Evolutionary conservation across 768 basidiomycete species (phyloP), one percentile per base, ranked within the genome.

Genomic region (Saitozyma sp.): DNA sequence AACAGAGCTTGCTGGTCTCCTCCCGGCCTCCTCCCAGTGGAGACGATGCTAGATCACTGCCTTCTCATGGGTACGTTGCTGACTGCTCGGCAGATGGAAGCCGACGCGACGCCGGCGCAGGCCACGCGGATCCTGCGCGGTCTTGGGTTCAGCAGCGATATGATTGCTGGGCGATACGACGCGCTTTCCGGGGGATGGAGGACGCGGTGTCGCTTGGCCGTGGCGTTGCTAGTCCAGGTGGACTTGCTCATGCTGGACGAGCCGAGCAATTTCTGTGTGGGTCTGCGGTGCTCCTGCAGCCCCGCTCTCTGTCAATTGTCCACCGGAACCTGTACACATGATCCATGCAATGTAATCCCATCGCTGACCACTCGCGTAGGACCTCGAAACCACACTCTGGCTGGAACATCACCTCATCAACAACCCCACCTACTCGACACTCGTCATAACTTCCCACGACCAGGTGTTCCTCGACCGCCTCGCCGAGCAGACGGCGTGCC

Each of bases 371-470:
- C 29, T 29, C n/a, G 13, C 11, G 16, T 20, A 76, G 70, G 75
- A 77, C 54, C 64, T 77, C 14, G 63, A 68, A 50, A 58, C 73
- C 6, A 62, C 68, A 7, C 46, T 69, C 54, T 72, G 63, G 58
- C 72, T 80, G 9, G 83, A 87, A 71, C 74, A 81, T 1, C 84
- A 85, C 67, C 81, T 88, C 6, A 19, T 80, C 78, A 43, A 50
- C 6, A 14, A 40, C n/a, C 38, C 50, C 49, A 76, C 81, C 54
- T 70, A 72, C 19, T 51, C 66, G 17, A 87, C 86, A 0, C 76
- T 88, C n/a, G 82, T 89, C 29, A 75, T 89, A 56, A 84, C 86
- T 29, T 84, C 87, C 0, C 88, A 89, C 67, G 88, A 89, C 73
- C 84, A 85, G 49, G 83, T 82, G 19, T 88, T 89, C 68, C 78